Percentiles rank a stretch among this genome's conserved stretches.
These are phyloP conservation scores for Leccinum arenicola DNA, from an alignment of 768 basidiomycete genomes.

Conservation along the genomic window DNA sequence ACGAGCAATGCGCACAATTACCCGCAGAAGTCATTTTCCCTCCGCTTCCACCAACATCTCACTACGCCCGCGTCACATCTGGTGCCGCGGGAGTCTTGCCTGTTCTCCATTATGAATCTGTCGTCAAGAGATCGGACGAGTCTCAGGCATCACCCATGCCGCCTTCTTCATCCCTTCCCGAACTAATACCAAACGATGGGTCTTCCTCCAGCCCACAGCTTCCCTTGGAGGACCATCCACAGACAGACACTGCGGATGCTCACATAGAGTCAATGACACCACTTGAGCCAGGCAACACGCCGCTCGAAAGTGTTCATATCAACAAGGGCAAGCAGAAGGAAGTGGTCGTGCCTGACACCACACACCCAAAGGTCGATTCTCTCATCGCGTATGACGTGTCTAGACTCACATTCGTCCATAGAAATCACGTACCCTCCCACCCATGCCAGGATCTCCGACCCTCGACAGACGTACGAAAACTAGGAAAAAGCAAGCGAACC, in stretches of 20 bases:
- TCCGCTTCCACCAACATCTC: constrained; percentile 56
- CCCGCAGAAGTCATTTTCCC: constrained; percentile 73
- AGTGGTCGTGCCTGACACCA: constrained; percentile 15
- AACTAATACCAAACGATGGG: constrained; percentile 56
- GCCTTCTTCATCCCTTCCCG: constrained; percentile 50
- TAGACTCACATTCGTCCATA: constrained; percentile 15
- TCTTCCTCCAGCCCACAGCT: constrained; percentile 68
- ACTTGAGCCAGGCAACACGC: constrained; percentile 6
- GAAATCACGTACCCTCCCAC: constrained; percentile 38
- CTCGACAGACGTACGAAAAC: constrained; percentile 33
- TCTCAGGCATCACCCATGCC: constrained; percentile 30
- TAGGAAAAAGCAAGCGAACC: constrained; percentile 20
- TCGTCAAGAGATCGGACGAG: constrained; percentile 19
- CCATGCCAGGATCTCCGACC: constrained; percentile 48
- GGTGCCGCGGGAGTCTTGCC: constrained; percentile 8
- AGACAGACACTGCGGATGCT: constrained; percentile 15
- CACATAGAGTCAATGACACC: constrained; percentile 19
- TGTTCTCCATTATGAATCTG: constrained; percentile 23
- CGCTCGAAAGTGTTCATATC: constrained; percentile 9
- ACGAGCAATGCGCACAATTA: constrained; percentile 54
- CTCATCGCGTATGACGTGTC: not conserved
- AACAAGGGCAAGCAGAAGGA: constrained; percentile 20
- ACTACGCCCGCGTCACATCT: constrained; percentile 34
- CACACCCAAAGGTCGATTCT: constrained; percentile 27
- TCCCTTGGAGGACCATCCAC: constrained; percentile 26